Evolutionary conservation across 1,284 basidiomycete genomes (phyloP), one percentile per base, ranked within the genome.

Genomic region (Cryptococcus deneoformans): DNA sequence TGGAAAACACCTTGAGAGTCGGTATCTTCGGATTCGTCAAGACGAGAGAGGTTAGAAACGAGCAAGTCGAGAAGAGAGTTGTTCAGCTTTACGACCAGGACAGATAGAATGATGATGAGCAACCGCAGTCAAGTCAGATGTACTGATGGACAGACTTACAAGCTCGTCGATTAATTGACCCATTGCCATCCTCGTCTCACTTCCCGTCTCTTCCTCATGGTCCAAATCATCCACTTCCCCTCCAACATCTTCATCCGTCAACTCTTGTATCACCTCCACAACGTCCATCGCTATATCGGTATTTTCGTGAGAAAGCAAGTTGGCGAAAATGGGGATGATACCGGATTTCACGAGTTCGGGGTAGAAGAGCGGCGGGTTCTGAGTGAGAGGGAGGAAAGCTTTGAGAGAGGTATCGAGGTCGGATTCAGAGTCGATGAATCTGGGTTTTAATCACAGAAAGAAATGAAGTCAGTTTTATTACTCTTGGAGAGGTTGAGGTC

Each of bases 351-450:
- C 83, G 44, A 98, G 82, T 72, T 98, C 93, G 5, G 92, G 88
- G 74, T 98, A 99, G 61, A 92, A 88, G 7, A 90, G 75, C 3
- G 82, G 79, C 0, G 93, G 90, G 12, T 85, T 85, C 70, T 97
- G 92, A 0, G 96, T 90, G n/a, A 99, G 82, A 2, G 94, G 87
- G 6, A 93, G 80, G 52, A 97, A 80, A 3, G 89, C 83, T 71
- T 95, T 93, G 60, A 99, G 84, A 12, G 91, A 85, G 52, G 82
- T 81, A 68, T 99, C 92, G 7, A 99, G 83, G 70, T 97, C 92
- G 34, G 91, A 90, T 80, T 99, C 96, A 0, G 96, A 99, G 69
- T 98, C 93, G 69, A 99, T 96, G 80, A 99, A 99, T 75, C 94
- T 95, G 68, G 7, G 40, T n/a, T 29, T 3, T 29, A 5, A 29